Percentiles rank a stretch among this genome's conserved stretches.
phyloP scores from a whole-genome alignment of 75 land plant species.

The Picea glauca region DNA sequence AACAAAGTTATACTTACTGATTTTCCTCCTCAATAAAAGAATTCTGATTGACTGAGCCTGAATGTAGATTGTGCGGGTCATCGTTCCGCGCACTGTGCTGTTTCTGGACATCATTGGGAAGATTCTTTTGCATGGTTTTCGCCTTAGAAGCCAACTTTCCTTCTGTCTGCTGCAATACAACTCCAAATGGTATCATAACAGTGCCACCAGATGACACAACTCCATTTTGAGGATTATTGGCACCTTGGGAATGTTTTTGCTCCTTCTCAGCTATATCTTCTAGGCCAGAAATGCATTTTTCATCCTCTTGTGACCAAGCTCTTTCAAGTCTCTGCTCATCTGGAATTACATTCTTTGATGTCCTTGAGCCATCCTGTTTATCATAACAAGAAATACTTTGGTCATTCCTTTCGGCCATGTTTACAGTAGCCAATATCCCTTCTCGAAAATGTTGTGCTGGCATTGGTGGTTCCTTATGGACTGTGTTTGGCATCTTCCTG shows the following conservation, averaged over 20 bases:
- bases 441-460: slow-evolving; percentile 6
- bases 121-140: neutral
- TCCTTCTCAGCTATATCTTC: slow-evolving; percentile 31
- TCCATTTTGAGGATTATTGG: slow-evolving; percentile 8
- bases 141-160: neutral
- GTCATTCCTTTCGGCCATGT: neutral
- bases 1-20: slow-evolving; percentile 3
- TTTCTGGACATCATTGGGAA: neutral
- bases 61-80: neutral
- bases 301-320: slow-evolving; percentile 52
- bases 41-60: neutral
- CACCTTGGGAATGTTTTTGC: slow-evolving; percentile 43
- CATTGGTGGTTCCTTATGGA: neutral
- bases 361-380: slow-evolving; percentile 20
- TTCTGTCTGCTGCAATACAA: slow-evolving; percentile 7
- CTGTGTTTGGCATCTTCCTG: neutral
- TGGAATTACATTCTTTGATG: slow-evolving; percentile 34
- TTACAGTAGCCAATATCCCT: slow-evolving; percentile 1
- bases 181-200: neutral
- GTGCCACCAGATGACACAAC: slow-evolving; percentile 4
- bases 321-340: slow-evolving; percentile 52
- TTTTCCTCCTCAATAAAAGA: neutral
- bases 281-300: slow-evolving; percentile 34
- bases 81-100: neutral
- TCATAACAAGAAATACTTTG: neutral